Evolutionary conservation across 371 early-diverging fungal genomes (phyloP).

Genomic region (Rhizopus arrhizus): DNA sequence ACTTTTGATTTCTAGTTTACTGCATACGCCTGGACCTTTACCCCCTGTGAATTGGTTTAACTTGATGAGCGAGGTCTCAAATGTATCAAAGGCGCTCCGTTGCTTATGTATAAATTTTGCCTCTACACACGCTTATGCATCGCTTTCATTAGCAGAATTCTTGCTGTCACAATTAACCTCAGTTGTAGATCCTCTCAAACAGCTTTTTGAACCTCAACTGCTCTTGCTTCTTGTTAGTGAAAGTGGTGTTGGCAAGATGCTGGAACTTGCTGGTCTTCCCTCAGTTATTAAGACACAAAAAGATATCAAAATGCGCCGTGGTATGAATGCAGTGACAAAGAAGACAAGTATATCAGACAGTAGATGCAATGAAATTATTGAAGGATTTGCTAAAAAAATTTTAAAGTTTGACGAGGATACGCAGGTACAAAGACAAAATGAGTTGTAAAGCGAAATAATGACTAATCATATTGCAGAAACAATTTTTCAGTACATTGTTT

Average conservation of each 20-base stretch:
- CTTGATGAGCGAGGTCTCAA: slow-evolving; percentile 37
- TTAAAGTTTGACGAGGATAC: not conserved
- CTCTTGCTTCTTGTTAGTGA: slow-evolving; percentile 39
- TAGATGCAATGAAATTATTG: slow-evolving; percentile 43
- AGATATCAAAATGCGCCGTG: slow-evolving; percentile 48
- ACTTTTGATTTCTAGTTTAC: slow-evolving; percentile 18
- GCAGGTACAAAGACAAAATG: slow-evolving; percentile 3
- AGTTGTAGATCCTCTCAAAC: slow-evolving; percentile 5
- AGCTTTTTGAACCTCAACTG: not conserved
- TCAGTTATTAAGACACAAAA: slow-evolving; percentile 3
- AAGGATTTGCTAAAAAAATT: slow-evolving; percentile 23
- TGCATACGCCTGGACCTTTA: slow-evolving; percentile 51
- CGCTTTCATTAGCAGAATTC: slow-evolving; percentile 58
- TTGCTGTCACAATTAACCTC: slow-evolving; percentile 42
- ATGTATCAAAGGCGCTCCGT: slow-evolving; percentile 26
- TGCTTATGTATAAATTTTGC: slow-evolving; percentile 47
- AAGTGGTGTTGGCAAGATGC: slow-evolving; percentile 49
- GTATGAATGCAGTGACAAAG: slow-evolving; percentile 56
- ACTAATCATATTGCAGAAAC: slow-evolving; percentile 5
- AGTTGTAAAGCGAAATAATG: not conserved
- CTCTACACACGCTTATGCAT: slow-evolving; percentile 54
- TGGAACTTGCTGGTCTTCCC: slow-evolving; percentile 51
- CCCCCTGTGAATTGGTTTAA: slow-evolving; percentile 66
- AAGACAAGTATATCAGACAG: slow-evolving; percentile 47
- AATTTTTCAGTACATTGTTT: slow-evolving; percentile 25